A percentile compares a stretch with the other conserved stretches of the same genome.
Evolutionary conservation across 164 flowering plant species (phyloP).

Genomic region (Magnolia changhungtana): DNA sequence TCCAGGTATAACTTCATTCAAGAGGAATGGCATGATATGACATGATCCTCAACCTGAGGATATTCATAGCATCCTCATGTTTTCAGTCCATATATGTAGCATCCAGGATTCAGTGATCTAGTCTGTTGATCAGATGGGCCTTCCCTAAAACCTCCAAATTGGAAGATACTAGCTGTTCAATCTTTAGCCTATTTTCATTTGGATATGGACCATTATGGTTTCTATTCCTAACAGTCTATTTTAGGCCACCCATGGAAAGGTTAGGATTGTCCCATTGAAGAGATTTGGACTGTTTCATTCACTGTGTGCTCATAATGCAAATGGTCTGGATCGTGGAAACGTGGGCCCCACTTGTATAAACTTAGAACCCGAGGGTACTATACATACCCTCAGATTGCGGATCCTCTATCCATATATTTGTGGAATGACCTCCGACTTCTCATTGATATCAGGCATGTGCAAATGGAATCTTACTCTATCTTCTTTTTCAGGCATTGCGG

Average conservation of each 20-base stretch:
- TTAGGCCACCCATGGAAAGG: neutral
- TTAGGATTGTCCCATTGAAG: too few species aligned
- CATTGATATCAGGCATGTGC: neutral
- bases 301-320: too few species aligned
- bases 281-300: too few species aligned
- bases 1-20: slow-evolving; percentile 25
- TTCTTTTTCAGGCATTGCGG: slow-evolving; percentile 37
- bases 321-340: too few species aligned
- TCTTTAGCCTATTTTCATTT: neutral
- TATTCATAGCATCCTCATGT: neutral
- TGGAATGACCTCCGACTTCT: neutral
- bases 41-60: neutral
- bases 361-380: neutral
- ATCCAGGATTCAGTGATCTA: too few species aligned
- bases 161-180: too few species aligned
- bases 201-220: too few species aligned
- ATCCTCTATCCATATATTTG: neutral
- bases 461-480: neutral
- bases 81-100: too few species aligned
- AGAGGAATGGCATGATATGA: neutral
- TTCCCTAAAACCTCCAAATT: neutral
- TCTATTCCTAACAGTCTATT: too few species aligned
- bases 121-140: neutral
- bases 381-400: neutral
- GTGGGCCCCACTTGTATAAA: too few species aligned